Evolutionary conservation across 106 monocot species (phyloP).

Genomic region (Dioscorea dumetorum): DNA sequence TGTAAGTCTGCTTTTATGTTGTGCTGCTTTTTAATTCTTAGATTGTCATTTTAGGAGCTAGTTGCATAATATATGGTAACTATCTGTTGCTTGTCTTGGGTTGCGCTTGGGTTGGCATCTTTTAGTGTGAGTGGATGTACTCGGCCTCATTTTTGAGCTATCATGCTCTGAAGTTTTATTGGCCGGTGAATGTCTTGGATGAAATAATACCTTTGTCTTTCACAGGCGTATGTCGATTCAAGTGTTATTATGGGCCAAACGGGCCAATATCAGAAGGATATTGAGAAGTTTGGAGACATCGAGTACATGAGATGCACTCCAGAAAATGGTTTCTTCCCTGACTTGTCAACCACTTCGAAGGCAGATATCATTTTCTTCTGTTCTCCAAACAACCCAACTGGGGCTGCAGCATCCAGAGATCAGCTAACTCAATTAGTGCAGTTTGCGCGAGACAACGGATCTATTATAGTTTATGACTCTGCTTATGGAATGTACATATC

Average conservation of each 20-base stretch:
- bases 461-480: conserved; percentile 91
- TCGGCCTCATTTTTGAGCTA: too few relatives aligned
- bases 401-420: conserved; percentile 72
- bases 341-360: conserved; percentile 50
- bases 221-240: conserved; percentile 94
- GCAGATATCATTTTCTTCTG: conserved; percentile 91
- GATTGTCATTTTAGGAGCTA: too few relatives aligned
- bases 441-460: conserved; percentile 85
- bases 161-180: too few relatives aligned
- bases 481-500: conserved; percentile 97
- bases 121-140: too few relatives aligned
- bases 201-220: not conserved
- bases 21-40: too few relatives aligned
- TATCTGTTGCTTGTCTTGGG: too few relatives aligned
- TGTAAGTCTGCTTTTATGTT: conserved; percentile 26
- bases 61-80: too few relatives aligned
- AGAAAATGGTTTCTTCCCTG: conserved; percentile 88
- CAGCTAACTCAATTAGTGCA: conserved; percentile 69
- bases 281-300: conserved; percentile 77
- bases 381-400: conserved; percentile 97
- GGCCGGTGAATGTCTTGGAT: too few relatives aligned
- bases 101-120: too few relatives aligned
- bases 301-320: conserved; percentile 93
- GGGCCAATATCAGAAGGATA: conserved; percentile 49
- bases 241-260: conserved; percentile 96